These are phyloP conservation scores for Coemansia sp. DNA, from an alignment of 192 early-diverging fungal genomes.

Conservation along the genomic window DNA sequence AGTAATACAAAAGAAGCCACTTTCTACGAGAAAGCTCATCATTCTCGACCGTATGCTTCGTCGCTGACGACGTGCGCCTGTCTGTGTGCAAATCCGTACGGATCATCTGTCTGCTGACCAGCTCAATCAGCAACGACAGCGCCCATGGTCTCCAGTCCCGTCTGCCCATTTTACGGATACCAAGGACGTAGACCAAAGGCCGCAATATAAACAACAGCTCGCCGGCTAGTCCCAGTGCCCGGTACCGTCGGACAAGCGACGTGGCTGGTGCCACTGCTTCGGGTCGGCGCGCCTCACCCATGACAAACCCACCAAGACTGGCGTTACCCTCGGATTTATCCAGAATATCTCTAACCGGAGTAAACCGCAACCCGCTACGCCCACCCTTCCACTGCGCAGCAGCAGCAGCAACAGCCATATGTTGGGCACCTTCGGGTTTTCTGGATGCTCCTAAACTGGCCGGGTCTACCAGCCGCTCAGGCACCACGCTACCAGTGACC, in stretches of 20 bases:
- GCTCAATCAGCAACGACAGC: constrained; percentile 75
- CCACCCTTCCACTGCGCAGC: constrained; percentile 50
- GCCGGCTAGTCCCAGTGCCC: constrained; percentile 57
- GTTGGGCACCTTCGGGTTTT: background rate
- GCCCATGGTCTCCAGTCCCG: constrained; percentile 83
- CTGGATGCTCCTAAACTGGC: constrained; percentile 24
- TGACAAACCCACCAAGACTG: constrained; percentile 22
- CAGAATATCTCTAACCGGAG: constrained; percentile 46
- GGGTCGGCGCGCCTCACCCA: constrained; percentile 49
- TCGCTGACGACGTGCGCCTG: constrained; percentile 1
- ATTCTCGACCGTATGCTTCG: constrained; percentile 68
- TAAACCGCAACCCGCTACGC: constrained; percentile 56
- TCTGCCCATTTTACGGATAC: constrained; percentile 70
- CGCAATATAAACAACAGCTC: constrained; percentile 83
- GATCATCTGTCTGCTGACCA: constrained; percentile 55
- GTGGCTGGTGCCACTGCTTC: constrained; percentile 66
- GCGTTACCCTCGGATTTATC: constrained; percentile 33
- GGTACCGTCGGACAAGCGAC: constrained; percentile 66
- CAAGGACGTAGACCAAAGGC: constrained; percentile 83
- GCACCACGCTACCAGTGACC: constrained; percentile 40
- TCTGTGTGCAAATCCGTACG: constrained; percentile 30
- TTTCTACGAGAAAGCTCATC: constrained; percentile 74
- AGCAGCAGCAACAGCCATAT: constrained; percentile 3
- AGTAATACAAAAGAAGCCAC: constrained; percentile 75
- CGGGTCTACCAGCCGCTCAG: constrained; percentile 54